Conservation (phyloP, 768 basidiomycete species). For the Jaapia argillacea region DNA sequence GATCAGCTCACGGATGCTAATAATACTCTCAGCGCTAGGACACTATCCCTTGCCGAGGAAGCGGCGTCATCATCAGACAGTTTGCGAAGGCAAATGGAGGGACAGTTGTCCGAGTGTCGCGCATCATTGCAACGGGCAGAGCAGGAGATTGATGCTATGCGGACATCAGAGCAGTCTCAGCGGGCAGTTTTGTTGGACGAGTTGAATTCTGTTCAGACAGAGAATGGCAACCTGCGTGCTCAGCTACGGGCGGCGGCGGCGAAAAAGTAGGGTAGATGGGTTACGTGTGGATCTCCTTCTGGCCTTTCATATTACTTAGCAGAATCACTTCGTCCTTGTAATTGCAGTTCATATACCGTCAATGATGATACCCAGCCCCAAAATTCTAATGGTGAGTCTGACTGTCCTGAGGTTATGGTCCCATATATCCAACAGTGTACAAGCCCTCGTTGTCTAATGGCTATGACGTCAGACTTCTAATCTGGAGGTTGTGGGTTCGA, state of each 20-base stretch:
- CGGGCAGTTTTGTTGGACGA: constrained; percentile 82
- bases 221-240: constrained; percentile 60
- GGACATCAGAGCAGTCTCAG: constrained; percentile 68
- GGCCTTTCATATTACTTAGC: no score
- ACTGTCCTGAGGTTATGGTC: no score
- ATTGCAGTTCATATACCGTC: no score
- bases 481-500: constrained; percentile 88
- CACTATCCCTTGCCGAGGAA: constrained; percentile 63
- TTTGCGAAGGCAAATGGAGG: constrained; percentile 53
- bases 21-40: constrained; percentile 60
- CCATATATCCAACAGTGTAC: no score
- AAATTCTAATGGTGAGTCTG: no score
- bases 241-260: constrained; percentile 46
- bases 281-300: no score
- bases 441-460: constrained; percentile 83
- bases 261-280: constrained; percentile 41
- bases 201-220: constrained; percentile 73
- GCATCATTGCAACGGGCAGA: constrained; percentile 52
- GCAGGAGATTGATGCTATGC: constrained; percentile 62
- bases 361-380: no score
- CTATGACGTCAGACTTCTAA: constrained; percentile 88
- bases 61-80: constrained; percentile 44
- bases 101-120: constrained; percentile 50
- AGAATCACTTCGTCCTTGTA: no score
- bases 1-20: constrained; percentile 73